A percentile compares a stretch with the other conserved stretches of the same genome.
Conservation (phyloP, 495 filamentous ascomycete species). For the Penicillium diatomitis region DNA sequence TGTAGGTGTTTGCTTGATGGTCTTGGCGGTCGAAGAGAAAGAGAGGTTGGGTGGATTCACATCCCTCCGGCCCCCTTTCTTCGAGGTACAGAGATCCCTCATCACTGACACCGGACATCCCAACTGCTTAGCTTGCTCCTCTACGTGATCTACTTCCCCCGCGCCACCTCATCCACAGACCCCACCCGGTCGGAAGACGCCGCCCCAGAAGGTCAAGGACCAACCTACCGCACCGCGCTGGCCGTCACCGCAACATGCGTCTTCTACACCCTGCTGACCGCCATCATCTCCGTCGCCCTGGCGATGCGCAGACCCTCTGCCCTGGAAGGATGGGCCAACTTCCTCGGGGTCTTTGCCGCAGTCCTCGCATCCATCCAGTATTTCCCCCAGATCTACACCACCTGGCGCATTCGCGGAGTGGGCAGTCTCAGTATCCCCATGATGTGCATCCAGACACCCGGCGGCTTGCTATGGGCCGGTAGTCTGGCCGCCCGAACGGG, state of each 20-base stretch:
- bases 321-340: slow-evolving; percentile 69
- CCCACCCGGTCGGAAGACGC: slow-evolving; percentile 14
- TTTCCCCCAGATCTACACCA: slow-evolving; percentile 88
- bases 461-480: slow-evolving; percentile 76
- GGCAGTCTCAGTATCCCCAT: slow-evolving; percentile 90
- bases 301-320: slow-evolving; percentile 44
- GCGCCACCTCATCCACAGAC: slow-evolving; percentile 41
- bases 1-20: slow-evolving; percentile 47
- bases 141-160: slow-evolving; percentile 80
- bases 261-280: slow-evolving; percentile 57
- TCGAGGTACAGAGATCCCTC: background rate
- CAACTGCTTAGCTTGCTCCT: slow-evolving; percentile 54
- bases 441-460: slow-evolving; percentile 97
- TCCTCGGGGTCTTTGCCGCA: slow-evolving; percentile 68
- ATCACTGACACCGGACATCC: background rate
- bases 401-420: slow-evolving; percentile 71
- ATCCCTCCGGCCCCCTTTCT: too few relatives aligned
- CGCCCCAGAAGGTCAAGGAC: slow-evolving; percentile 21
- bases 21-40: too few relatives aligned
- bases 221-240: slow-evolving; percentile 68
- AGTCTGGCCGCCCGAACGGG: slow-evolving; percentile 79
- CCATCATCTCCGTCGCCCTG: slow-evolving; percentile 57
- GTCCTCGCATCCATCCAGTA: slow-evolving; percentile 84
- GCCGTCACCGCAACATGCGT: slow-evolving; percentile 59
- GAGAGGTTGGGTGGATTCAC: too few relatives aligned